Evolutionary conservation across 2,329 filamentous ascomycete species (phyloP).

Genomic region (Clarireedia paspali): DNA sequence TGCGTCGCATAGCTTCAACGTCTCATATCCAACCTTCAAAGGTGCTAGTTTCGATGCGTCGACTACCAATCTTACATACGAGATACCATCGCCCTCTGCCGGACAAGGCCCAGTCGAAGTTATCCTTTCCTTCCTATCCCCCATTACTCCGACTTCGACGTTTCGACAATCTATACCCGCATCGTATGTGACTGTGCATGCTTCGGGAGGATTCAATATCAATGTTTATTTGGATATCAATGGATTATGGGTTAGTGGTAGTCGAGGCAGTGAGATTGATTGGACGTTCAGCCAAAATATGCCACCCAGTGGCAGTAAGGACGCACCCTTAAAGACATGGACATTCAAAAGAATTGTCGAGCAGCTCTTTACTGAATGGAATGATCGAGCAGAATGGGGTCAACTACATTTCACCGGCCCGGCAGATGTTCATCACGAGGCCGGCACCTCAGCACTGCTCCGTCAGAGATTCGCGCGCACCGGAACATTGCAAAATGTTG

Average conservation of each 20-base stretch:
- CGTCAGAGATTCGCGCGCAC: slow-evolving; percentile 62
- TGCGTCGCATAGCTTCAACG: slow-evolving; percentile 38
- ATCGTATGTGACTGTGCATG: slow-evolving; percentile 65
- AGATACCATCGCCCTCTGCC: slow-evolving; percentile 39
- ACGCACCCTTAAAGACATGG: slow-evolving; percentile 54
- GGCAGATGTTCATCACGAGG: slow-evolving; percentile 58
- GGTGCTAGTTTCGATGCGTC: slow-evolving; percentile 62
- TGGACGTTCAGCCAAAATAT: slow-evolving; percentile 54
- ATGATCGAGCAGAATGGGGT: slow-evolving; percentile 78
- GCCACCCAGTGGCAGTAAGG: slow-evolving; percentile 31
- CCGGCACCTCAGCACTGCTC: slow-evolving; percentile 57
- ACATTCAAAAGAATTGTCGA: slow-evolving; percentile 52
- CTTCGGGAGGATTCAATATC: slow-evolving; percentile 57
- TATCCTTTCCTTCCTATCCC: slow-evolving; percentile 46
- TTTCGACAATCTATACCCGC: slow-evolving; percentile 47
- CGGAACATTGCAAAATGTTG: slow-evolving; percentile 56
- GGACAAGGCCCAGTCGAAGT: slow-evolving; percentile 41
- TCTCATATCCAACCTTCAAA: slow-evolving; percentile 50
- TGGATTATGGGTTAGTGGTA: slow-evolving; percentile 76
- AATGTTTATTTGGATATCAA: slow-evolving; percentile 62
- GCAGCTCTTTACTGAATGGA: slow-evolving; percentile 64
- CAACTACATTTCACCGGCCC: slow-evolving; percentile 70
- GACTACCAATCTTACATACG: slow-evolving; percentile 61
- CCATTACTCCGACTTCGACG: slow-evolving; percentile 28
- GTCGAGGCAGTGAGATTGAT: slow-evolving; percentile 58